Percentiles rank a stretch among this genome's conserved stretches.
These are phyloP conservation scores for Sporothrix mexicana DNA, from an alignment of 2,329 filamentous ascomycete species.

Conservation along the genomic window DNA sequence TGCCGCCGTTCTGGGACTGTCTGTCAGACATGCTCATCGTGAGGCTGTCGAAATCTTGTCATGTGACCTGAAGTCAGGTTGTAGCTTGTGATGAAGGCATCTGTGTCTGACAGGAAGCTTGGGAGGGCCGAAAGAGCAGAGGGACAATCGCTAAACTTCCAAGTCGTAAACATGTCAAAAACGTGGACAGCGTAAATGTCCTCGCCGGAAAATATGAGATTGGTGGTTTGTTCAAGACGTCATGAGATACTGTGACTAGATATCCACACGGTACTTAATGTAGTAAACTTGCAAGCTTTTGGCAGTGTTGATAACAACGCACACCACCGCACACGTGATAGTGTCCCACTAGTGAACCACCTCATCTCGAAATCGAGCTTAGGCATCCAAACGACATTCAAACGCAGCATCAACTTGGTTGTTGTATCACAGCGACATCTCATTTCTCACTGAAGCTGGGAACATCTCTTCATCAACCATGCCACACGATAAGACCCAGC, in stretches of 20 bases:
- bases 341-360: not conserved
- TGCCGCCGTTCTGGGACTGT: not conserved
- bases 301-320: too few relatives aligned
- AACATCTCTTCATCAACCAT: slow-evolving; percentile 39
- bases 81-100: not conserved
- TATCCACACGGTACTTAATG: too few relatives aligned
- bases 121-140: too few relatives aligned
- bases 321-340: not conserved
- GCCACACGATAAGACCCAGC: slow-evolving; percentile 46
- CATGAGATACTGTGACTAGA: too few relatives aligned
- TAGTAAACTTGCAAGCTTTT: too few relatives aligned
- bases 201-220: too few relatives aligned
- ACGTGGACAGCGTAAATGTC: too few relatives aligned
- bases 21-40: not conserved
- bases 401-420: not conserved
- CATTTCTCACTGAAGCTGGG: not conserved
- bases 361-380: not conserved
- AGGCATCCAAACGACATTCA: slow-evolving; percentile 22
- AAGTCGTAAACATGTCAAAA: not conserved
- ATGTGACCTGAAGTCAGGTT: not conserved
- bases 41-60: not conserved
- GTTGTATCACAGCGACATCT: not conserved
- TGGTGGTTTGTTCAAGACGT: too few relatives aligned
- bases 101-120: not conserved
- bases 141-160: too few relatives aligned